Evolutionary conservation across 2,329 filamentous ascomycete genomes (phyloP).

Genomic region (Ophiobolus disseminans): DNA sequence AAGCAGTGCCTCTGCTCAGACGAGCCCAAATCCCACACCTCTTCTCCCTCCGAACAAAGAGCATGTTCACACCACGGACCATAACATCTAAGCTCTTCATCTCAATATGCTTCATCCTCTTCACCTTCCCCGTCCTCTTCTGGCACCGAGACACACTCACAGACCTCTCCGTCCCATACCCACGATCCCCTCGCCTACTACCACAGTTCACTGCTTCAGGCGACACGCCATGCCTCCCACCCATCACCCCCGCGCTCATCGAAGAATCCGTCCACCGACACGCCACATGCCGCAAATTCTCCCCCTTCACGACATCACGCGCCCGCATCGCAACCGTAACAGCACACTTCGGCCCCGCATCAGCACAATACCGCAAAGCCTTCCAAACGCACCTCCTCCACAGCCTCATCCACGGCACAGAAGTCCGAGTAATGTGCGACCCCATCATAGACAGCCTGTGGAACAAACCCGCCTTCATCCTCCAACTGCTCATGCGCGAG

Average conservation of each 20-base stretch:
- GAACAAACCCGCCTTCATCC: constrained; percentile 55
- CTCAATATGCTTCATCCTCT: constrained; percentile 8
- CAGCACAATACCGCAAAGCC: constrained; percentile 51
- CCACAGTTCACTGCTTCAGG: constrained; percentile 23
- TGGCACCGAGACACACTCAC: constrained; percentile 8
- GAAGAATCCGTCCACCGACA: constrained; percentile 17
- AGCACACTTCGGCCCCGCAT: constrained; percentile 46
- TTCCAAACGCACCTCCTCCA: constrained; percentile 52
- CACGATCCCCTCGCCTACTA: constrained; percentile 7
- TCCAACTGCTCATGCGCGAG: constrained; percentile 46
- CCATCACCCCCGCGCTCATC: constrained; percentile 15
- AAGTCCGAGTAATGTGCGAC: constrained; percentile 52
- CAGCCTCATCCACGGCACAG: constrained; percentile 51
- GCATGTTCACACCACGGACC: not conserved
- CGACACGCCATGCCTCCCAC: constrained; percentile 21
- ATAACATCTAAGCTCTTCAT: constrained; percentile 5
- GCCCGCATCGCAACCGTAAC: constrained; percentile 49
- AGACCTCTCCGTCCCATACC: constrained; percentile 14
- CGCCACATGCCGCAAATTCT: constrained; percentile 21
- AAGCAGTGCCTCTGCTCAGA: not conserved
- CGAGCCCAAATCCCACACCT: not conserved
- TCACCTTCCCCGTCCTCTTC: constrained; percentile 11
- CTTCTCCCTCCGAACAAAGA: not conserved
- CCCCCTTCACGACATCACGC: constrained; percentile 16
- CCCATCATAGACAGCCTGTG: constrained; percentile 53